Conservation (phyloP, 108 stramenopile genomes). For the Seminavis robusta region DNA sequence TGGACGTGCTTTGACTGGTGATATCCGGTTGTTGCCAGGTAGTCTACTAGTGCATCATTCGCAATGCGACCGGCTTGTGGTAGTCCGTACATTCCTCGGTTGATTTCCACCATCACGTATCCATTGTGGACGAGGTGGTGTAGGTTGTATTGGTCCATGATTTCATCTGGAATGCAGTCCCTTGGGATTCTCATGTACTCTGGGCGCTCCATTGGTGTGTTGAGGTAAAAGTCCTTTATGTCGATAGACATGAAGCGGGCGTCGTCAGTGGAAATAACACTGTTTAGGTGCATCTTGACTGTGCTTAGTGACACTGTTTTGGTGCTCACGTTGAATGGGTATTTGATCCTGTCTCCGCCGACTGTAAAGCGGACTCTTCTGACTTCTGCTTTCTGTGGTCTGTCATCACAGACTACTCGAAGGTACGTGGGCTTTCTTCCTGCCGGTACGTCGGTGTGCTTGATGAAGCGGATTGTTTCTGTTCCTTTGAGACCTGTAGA, state of each 20-base stretch:
- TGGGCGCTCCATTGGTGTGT: conserved; percentile 17
- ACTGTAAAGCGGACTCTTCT: conserved; percentile 19
- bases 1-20: conserved; percentile 14
- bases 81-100: conserved; percentile 8
- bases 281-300: conserved; percentile 29
- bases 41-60: conserved; percentile 10
- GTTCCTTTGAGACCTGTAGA: conserved; percentile 10
- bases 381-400: conserved; percentile 30
- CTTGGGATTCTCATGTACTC: conserved; percentile 43
- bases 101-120: conserved; percentile 22
- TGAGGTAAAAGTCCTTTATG: conserved; percentile 33
- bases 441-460: not conserved
- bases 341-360: conserved; percentile 27
- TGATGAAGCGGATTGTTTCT: conserved; percentile 15
- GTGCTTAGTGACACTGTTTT: conserved; percentile 25
- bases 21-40: conserved; percentile 6
- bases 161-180: not conserved
- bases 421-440: conserved; percentile 12
- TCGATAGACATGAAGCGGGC: conserved; percentile 25
- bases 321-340: conserved; percentile 14
- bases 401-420: conserved; percentile 15
- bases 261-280: conserved; percentile 5
- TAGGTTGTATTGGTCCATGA: conserved; percentile 15
- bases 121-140: conserved; percentile 8
- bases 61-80: conserved; percentile 4